Base-by-base conservation (phyloP, 305 asterid species). In the Rubia tinctorum region DNA sequence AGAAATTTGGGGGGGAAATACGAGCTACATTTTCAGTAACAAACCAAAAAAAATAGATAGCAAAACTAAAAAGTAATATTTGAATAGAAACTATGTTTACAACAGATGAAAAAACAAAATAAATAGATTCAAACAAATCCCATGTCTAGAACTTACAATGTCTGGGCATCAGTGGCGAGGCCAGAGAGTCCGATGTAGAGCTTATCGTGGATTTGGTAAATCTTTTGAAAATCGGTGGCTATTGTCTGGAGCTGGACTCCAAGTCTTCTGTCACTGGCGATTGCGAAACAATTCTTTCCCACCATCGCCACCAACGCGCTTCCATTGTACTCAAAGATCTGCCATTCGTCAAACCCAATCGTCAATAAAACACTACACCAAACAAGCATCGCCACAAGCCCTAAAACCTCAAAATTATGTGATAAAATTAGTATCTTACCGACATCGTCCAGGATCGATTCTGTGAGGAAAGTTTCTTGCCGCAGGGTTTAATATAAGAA, bases 271-370 rank as follows among this genome's bases (percentile, higher is more conserved):
- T 95, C 95, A 59, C 99, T 95, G 59, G 99, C 98, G 75, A 92
- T 95, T n/a, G 99, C 97, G 45, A 95, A 95, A 82, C 99, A 95
- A 77, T 95, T 95, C 77, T 92, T 90, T 62, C 99, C 99, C 62
- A 95, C 99, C 99, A 95, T 92, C 8, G 98, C 99, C 79, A 92
- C 98, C 67, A 95, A 66, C 66, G 97, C 99, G 76, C 99, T 95
- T 73, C 99, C 99, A 86, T 95, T 95, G 77, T 95, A 95, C 89
- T 94, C 98, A 59, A 95, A 92, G 84, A 95, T 95, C 99, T 94
- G 90, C 39, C 12, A 49, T 61, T 61, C 55, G 39, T 8, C 8
- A 4, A 27, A 23, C 10, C 6, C 34, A 34, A 15, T 10, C 27
- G 7, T 22, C 10, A 58, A 58, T 7, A 6, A 58, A 58, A 58